A percentile compares a stretch with the other conserved stretches of the same genome.
phyloP scores from a whole-genome alignment of 2,329 filamentous ascomycete genomes.

The Neonectria faginata region DNA sequence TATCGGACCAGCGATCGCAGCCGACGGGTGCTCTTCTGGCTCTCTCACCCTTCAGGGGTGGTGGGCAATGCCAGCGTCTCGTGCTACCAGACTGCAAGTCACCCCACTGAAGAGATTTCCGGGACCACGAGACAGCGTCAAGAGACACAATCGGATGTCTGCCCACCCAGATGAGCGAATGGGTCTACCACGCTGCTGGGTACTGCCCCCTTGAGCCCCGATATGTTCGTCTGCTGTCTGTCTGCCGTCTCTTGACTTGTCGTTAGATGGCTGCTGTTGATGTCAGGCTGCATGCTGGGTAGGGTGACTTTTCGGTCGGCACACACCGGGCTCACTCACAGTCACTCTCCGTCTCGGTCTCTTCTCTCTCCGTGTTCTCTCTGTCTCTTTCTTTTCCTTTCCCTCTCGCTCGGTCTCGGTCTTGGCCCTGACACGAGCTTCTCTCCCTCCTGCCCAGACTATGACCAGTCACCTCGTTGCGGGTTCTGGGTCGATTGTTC shows the following conservation, averaged over 20 bases:
- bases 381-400: not conserved
- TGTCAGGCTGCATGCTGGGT: conserved; percentile 41
- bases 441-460: conserved; percentile 26
- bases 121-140: conserved; percentile 46
- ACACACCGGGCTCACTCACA: conserved; percentile 39
- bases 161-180: conserved; percentile 38
- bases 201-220: conserved; percentile 18
- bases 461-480: conserved; percentile 26
- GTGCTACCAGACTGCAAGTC: conserved; percentile 42
- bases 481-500: conserved; percentile 31
- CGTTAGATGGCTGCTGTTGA: conserved; percentile 35
- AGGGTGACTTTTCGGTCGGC: conserved; percentile 42
- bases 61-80: conserved; percentile 43
- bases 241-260: conserved; percentile 32
- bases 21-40: conserved; percentile 25
- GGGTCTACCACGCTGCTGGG: conserved; percentile 20
- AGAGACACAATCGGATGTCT: conserved; percentile 44
- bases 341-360: conserved; percentile 9
- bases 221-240: conserved; percentile 15
- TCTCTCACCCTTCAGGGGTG: conserved; percentile 31
- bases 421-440: conserved; percentile 22
- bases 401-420: not conserved
- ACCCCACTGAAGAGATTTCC: conserved; percentile 48
- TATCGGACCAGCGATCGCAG: conserved; percentile 34
- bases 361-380: not conserved